A percentile compares a stretch with the other conserved stretches of the same genome.
Evolutionary conservation across 2,329 filamentous ascomycete species (phyloP).

Genomic region (Alternaria sp.): DNA sequence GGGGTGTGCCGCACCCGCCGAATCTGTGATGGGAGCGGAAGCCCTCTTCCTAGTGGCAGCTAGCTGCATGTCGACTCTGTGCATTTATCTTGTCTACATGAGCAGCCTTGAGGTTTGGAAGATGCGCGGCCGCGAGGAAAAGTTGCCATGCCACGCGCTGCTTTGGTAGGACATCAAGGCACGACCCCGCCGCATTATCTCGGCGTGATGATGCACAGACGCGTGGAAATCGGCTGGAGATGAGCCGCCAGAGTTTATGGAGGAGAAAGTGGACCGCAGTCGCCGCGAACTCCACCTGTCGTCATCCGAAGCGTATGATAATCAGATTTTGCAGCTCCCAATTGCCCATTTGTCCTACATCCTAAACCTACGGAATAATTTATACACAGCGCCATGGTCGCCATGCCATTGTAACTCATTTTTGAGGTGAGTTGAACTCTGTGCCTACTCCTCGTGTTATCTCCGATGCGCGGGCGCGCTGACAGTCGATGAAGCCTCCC

Average conservation of each 20-base stretch:
- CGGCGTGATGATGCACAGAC: neutral
- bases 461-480: conserved; percentile 27
- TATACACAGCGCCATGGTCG: conserved; percentile 16
- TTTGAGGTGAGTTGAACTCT: conserved; percentile 13
- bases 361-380: conserved; percentile 18
- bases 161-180: neutral
- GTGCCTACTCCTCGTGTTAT: neutral
- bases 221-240: neutral
- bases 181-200: neutral
- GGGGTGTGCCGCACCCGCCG: conserved; percentile 5
- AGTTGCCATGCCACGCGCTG: neutral
- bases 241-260: neutral
- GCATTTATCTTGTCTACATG: neutral
- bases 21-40: neutral
- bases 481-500: neutral
- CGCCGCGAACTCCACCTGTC: conserved; percentile 14
- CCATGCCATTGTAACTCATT: conserved; percentile 19
- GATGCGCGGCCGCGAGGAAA: neutral
- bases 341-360: conserved; percentile 12
- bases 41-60: neutral
- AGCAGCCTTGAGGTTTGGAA: neutral
- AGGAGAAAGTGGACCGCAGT: conserved; percentile 16
- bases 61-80: neutral
- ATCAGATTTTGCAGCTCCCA: conserved; percentile 24
- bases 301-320: conserved; percentile 5